Percentiles rank a stretch among this genome's conserved stretches.
phyloP scores from a whole-genome alignment of 805 yeast genomes.

The Cyberlindnera mississippiensis region DNA sequence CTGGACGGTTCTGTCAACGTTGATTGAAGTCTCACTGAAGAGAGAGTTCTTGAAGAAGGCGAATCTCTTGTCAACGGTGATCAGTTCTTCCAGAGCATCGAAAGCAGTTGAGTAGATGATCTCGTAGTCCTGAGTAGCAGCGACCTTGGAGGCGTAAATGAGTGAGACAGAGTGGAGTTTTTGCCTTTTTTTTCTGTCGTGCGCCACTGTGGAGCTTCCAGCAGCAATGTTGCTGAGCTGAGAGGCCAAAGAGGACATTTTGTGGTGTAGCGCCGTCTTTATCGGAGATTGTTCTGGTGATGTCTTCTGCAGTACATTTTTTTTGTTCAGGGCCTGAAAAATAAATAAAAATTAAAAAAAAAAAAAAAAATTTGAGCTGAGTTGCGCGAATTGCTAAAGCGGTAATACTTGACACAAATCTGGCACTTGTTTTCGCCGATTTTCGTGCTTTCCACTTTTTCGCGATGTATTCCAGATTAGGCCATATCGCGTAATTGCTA shows the following conservation, averaged over 20 bases:
- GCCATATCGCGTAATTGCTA: too few species aligned
- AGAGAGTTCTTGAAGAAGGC: slow-evolving; percentile 62
- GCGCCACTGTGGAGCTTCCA: slow-evolving; percentile 64
- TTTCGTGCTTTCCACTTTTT: too few species aligned
- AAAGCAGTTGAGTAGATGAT: slow-evolving; percentile 64
- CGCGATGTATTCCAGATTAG: too few species aligned
- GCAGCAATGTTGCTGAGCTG: slow-evolving; percentile 73
- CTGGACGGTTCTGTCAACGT: slow-evolving; percentile 80
- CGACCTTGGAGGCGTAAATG: slow-evolving; percentile 78
- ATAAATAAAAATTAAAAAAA: too few species aligned
- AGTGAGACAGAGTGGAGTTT: slow-evolving; percentile 86
- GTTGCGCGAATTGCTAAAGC: too few species aligned
- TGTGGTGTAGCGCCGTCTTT: neutral
- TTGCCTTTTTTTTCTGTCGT: slow-evolving; percentile 83
- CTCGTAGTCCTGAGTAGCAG: slow-evolving; percentile 93
- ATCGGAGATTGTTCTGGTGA: too few species aligned
- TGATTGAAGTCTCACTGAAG: slow-evolving; percentile 78
- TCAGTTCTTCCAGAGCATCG: slow-evolving; percentile 74
- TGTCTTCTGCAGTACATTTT: too few species aligned
- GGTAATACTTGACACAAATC: too few species aligned
- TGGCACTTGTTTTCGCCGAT: too few species aligned
- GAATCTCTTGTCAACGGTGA: slow-evolving; percentile 71
- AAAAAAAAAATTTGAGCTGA: too few species aligned
- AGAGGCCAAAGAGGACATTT: slow-evolving; percentile 64
- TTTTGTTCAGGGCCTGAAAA: too few species aligned